These are phyloP conservation scores for Melocanna baccifera DNA, from an alignment of 176 grass and related monocot species.

Conservation along the genomic window DNA sequence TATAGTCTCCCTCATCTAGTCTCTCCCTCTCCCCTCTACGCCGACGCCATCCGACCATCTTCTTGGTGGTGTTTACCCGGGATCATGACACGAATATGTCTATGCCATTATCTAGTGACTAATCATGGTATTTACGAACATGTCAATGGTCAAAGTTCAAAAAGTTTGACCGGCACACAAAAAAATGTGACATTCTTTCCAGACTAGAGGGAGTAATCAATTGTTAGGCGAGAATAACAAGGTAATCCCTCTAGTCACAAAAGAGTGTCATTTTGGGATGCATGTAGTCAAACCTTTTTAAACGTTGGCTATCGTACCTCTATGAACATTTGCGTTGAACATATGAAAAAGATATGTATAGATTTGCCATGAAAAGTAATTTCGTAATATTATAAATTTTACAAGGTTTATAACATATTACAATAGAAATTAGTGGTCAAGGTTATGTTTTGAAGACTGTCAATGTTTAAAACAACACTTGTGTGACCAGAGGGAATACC, in stretches of 20 bases:
- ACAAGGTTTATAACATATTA: background rate
- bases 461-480: background rate
- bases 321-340: background rate
- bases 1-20: no score
- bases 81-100: no score
- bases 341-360: background rate
- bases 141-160: background rate
- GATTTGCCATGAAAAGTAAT: background rate
- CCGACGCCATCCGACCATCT: no score
- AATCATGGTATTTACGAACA: background rate
- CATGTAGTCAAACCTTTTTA: background rate
- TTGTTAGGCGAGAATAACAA: background rate
- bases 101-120: background rate
- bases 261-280: background rate
- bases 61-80: no score
- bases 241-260: background rate
- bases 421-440: background rate
- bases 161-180: background rate
- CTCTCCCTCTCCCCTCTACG: no score
- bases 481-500: background rate
- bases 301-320: background rate
- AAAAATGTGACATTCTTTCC: background rate
- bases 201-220: background rate
- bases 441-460: background rate
- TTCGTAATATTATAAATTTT: background rate